These are phyloP conservation scores for Terana coerulea DNA, from an alignment of 768 basidiomycete genomes.

Conservation along the genomic window DNA sequence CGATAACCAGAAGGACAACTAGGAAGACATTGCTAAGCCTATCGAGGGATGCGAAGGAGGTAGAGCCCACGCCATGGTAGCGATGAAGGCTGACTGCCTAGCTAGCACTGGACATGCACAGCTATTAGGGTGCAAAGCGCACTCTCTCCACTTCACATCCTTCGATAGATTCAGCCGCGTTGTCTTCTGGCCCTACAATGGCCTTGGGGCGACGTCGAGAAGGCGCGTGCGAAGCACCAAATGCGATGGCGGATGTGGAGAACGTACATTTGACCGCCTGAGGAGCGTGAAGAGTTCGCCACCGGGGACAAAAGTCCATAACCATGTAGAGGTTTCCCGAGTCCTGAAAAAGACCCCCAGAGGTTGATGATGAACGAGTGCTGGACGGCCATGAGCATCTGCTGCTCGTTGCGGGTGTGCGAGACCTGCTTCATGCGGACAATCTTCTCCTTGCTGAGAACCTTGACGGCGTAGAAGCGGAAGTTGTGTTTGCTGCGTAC, in stretches of 20 bases:
- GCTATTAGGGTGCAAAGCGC: background rate
- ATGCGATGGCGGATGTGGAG: background rate
- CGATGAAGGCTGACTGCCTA: background rate
- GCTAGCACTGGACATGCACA: background rate
- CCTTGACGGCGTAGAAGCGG: conserved; percentile 96
- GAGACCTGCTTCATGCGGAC: conserved; percentile 93
- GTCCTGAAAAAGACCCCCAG: conserved; percentile 96
- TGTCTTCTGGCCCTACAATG: background rate
- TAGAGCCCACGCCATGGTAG: too few species aligned
- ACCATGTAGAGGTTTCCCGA: conserved; percentile 94
- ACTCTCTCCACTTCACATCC: background rate
- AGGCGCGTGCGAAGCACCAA: too few species aligned
- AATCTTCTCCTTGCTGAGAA: conserved; percentile 89
- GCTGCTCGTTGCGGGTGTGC: conserved; percentile 94
- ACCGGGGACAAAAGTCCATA: conserved; percentile 93
- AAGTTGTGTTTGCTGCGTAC: conserved; percentile 91
- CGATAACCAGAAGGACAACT: too few species aligned
- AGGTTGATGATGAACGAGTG: conserved; percentile 96
- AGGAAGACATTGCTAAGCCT: too few species aligned
- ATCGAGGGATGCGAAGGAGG: too few species aligned
- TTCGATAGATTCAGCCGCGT: background rate
- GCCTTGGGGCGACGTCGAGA: too few species aligned
- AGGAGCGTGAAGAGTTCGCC: conserved; percentile 95
- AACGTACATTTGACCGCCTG: conserved; percentile 79
- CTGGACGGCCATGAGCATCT: conserved; percentile 78